Percentiles rank a stretch among this genome's conserved stretches.
phyloP scores from a whole-genome alignment of 75 land plant genomes.

The Pseudotsuga menziesii region DNA sequence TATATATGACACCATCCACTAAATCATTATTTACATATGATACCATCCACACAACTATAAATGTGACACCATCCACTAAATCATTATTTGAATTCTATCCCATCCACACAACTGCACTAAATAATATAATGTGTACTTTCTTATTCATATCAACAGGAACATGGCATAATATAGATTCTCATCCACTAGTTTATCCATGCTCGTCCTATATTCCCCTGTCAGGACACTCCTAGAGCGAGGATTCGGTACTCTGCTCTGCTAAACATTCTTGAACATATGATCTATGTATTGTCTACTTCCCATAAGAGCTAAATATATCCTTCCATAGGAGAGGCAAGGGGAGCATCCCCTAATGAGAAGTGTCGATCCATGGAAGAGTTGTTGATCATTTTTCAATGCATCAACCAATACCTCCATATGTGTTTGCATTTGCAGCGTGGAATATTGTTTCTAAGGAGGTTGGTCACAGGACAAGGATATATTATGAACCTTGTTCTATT shows the following conservation, averaged over 20 bases:
- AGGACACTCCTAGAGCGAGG: conserved; percentile 79
- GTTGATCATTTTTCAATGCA: conserved; percentile 79
- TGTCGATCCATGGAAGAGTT: conserved; percentile 47
- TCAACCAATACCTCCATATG: conserved; percentile 79
- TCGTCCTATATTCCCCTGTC: conserved; percentile 84
- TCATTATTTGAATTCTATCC: too few relatives aligned
- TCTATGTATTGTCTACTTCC: conserved; percentile 72
- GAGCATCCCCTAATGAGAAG: conserved; percentile 7
- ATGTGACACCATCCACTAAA: too few relatives aligned
- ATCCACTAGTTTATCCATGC: conserved; percentile 85
- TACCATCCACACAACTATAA: too few relatives aligned
- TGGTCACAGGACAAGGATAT: conserved; percentile 78
- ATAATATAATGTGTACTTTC: too few relatives aligned
- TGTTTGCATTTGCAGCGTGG: conserved; percentile 84
- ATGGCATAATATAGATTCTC: too few relatives aligned
- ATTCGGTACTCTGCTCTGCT: conserved; percentile 50
- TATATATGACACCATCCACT: too few relatives aligned
- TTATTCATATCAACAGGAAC: too few relatives aligned
- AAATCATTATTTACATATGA: too few relatives aligned
- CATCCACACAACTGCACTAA: too few relatives aligned
- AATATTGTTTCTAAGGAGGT: conserved; percentile 57
- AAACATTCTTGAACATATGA: conserved; percentile 49
- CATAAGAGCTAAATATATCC: conserved; percentile 39
- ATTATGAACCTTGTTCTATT: conserved; percentile 46
- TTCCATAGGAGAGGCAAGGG: conserved; percentile 11